phyloP scores from a whole-genome alignment of 768 basidiomycete genomes.

The Lactarius indigo region DNA sequence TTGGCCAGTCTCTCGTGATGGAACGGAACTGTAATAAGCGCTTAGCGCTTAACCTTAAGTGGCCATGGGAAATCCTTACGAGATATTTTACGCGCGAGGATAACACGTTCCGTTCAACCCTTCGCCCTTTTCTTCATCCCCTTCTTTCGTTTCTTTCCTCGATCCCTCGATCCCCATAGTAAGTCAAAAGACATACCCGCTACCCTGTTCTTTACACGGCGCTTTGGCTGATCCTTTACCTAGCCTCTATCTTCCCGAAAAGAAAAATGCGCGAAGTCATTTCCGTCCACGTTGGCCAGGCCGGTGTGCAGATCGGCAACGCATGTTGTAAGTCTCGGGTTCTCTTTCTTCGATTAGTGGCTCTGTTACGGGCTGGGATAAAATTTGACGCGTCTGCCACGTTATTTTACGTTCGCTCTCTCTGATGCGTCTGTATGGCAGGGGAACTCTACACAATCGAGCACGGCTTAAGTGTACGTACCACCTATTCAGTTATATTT shows the following conservation, averaged over 20 bases:
- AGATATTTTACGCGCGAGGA: constrained; percentile 14
- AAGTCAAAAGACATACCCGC: constrained; percentile 21
- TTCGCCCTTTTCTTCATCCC: constrained; percentile 40
- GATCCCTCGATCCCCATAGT: constrained; percentile 28
- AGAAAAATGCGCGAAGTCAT: constrained; percentile 90
- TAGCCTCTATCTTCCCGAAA: constrained; percentile 23
- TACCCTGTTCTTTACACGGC: constrained; percentile 5
- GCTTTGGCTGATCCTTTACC: neutral
- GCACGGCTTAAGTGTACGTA: constrained; percentile 89
- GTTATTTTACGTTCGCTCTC: neutral
- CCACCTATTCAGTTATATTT: constrained; percentile 27
- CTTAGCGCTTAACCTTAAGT: neutral
- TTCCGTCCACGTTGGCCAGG: constrained; percentile 98
- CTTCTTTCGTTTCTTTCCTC: constrained; percentile 33
- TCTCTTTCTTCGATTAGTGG: constrained; percentile 10
- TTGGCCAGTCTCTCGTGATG: neutral
- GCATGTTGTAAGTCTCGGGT: constrained; percentile 82
- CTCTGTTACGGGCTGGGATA: constrained; percentile 21
- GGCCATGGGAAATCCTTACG: constrained; percentile 19
- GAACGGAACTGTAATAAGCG: too few relatives aligned
- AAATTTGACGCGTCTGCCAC: constrained; percentile 16
- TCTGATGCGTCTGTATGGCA: constrained; percentile 33
- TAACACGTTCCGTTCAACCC: constrained; percentile 30
- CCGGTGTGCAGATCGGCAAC: constrained; percentile 96
- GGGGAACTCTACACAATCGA: constrained; percentile 99